These are phyloP conservation scores for Saccharum spontaneum DNA, from an alignment of 176 grass and related monocot genomes.

Conservation along the genomic window DNA sequence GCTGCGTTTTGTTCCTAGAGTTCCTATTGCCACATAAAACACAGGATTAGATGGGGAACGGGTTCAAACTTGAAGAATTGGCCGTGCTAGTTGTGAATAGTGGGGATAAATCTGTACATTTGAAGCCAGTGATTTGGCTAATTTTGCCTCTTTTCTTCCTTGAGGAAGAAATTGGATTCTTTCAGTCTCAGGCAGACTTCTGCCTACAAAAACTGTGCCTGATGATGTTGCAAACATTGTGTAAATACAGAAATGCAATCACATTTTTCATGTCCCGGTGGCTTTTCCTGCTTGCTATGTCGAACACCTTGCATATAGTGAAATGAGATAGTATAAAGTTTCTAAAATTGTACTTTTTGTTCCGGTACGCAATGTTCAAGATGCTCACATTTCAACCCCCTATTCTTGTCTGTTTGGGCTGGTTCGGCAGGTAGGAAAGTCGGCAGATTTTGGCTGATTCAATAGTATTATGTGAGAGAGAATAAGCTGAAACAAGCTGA, in stretches of 20 bases:
- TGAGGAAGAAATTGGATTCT: not conserved
- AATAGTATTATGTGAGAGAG: no score
- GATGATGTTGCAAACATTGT: not conserved
- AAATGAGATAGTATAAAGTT: not conserved
- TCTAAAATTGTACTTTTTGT: not conserved
- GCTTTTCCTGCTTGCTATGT: not conserved
- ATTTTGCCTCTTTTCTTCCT: not conserved
- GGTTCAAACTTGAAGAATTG: not conserved
- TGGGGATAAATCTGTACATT: slow-evolving; percentile 30
- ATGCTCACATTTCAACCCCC: not conserved
- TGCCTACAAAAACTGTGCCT: not conserved
- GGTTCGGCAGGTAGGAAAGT: no score
- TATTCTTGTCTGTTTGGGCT: not conserved
- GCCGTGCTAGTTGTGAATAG: slow-evolving; percentile 32
- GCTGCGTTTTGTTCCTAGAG: slow-evolving; percentile 18
- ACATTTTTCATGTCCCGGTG: not conserved
- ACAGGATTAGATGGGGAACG: slow-evolving; percentile 19
- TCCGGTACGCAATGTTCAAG: not conserved
- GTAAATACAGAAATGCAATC: slow-evolving; percentile 16
- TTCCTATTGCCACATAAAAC: slow-evolving; percentile 32
- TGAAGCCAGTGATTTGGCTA: slow-evolving; percentile 8
- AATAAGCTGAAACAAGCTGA: no score
- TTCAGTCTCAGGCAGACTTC: not conserved
- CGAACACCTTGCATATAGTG: not conserved
- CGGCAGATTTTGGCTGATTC: no score